A percentile compares a stretch with the other conserved stretches of the same genome.
phyloP scores from a whole-genome alignment of 2,329 filamentous ascomycete genomes.

The Paracorniculantispora psalliotae region DNA sequence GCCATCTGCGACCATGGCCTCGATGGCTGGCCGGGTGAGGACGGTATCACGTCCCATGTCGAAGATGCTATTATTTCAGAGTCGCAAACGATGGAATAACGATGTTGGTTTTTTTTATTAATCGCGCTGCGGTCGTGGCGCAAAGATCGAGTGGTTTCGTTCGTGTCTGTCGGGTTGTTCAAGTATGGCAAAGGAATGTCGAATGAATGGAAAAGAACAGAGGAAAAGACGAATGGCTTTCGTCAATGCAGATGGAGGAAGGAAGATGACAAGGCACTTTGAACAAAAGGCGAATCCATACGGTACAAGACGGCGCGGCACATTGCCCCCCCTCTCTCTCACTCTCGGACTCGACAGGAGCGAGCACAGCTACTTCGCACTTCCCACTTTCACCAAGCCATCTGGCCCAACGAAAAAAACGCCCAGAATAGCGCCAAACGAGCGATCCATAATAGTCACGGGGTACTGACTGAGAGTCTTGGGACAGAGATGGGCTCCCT shows the following conservation, averaged over 20 bases:
- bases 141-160: background rate
- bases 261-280: background rate
- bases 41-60: conserved; percentile 37
- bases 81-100: conserved; percentile 1
- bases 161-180: background rate
- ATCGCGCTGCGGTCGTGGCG: background rate
- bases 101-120: no score
- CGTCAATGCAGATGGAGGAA: background rate
- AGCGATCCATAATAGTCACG: background rate
- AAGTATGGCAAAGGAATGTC: background rate
- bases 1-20: conserved; percentile 49
- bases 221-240: background rate
- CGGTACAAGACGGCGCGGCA: background rate
- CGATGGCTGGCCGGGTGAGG: conserved; percentile 41
- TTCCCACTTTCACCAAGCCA: background rate
- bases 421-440: background rate
- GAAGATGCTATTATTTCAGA: background rate
- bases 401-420: background rate
- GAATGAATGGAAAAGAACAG: background rate
- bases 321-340: background rate
- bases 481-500: background rate
- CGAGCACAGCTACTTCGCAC: background rate
- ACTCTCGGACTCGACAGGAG: no score
- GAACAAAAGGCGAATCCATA: background rate
- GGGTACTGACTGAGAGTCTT: no score